phyloP scores from a whole-genome alignment of 1,284 basidiomycete species.

The Exobasidium rhododendri region DNA sequence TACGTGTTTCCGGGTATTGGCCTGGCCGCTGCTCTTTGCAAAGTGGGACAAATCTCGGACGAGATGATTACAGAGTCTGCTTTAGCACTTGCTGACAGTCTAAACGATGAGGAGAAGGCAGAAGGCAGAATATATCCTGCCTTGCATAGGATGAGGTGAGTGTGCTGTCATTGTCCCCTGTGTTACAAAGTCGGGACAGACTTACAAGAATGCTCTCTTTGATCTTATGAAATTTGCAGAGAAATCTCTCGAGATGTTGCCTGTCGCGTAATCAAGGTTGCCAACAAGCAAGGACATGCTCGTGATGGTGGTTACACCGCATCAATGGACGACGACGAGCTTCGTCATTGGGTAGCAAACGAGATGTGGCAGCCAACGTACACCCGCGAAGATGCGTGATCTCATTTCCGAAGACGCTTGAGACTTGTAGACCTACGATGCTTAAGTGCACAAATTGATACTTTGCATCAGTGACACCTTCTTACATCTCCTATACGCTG shows the following conservation, averaged over 20 bases:
- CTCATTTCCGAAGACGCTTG: no score
- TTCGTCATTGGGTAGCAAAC: slow-evolving; percentile 41
- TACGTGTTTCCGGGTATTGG: slow-evolving; percentile 44
- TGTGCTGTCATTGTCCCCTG: no score
- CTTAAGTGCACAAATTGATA: no score
- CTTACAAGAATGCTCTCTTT: not conserved
- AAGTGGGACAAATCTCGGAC: slow-evolving; percentile 68
- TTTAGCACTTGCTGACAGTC: slow-evolving; percentile 71
- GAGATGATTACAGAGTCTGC: slow-evolving; percentile 66
- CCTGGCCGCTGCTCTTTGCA: slow-evolving; percentile 61
- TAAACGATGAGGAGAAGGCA: slow-evolving; percentile 68
- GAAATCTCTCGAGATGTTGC: slow-evolving; percentile 48
- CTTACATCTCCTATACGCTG: no score
- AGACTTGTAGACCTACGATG: no score
- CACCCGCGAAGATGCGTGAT: no score
- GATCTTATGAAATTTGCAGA: not conserved
- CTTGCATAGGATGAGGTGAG: slow-evolving; percentile 33
- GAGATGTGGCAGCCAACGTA: slow-evolving; percentile 52
- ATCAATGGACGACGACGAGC: slow-evolving; percentile 37
- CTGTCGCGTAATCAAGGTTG: slow-evolving; percentile 41
- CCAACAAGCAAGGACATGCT: slow-evolving; percentile 44
- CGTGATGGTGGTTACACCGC: slow-evolving; percentile 47
- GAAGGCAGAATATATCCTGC: slow-evolving; percentile 48
- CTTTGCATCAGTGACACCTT: no score
- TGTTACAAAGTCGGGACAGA: no score